A percentile compares a stretch with the other conserved stretches of the same genome.
phyloP scores from a whole-genome alignment of 306 rosid species.

The Inga oerstediana region DNA sequence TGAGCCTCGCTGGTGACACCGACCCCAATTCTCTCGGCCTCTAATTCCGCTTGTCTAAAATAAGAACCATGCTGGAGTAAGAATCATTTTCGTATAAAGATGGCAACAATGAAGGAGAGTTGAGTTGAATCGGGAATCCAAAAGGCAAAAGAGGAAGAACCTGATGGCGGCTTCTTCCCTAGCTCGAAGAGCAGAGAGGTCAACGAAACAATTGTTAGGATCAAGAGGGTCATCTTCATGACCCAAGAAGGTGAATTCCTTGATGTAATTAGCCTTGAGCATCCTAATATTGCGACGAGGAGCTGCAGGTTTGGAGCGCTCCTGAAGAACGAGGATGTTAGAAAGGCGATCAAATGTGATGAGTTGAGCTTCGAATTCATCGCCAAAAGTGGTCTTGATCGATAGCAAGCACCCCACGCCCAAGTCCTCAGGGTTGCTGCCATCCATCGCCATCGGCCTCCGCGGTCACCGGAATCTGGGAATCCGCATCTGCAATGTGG shows the following conservation, averaged over 20 bases:
- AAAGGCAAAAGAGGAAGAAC: slow-evolving; percentile 33
- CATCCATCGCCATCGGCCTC: slow-evolving; percentile 53
- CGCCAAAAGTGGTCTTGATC: slow-evolving; percentile 84
- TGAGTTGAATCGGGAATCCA: not conserved
- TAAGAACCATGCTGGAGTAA: not conserved
- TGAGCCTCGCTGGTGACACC: slow-evolving; percentile 93
- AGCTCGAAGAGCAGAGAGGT: slow-evolving; percentile 68
- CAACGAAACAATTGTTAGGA: slow-evolving; percentile 56
- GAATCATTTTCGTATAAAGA: not conserved
- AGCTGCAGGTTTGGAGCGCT: slow-evolving; percentile 60
- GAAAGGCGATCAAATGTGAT: slow-evolving; percentile 82
- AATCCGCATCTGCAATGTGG: not conserved
- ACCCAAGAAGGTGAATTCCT: slow-evolving; percentile 70
- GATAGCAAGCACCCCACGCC: slow-evolving; percentile 76
- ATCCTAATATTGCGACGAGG: slow-evolving; percentile 75
- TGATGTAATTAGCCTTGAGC: slow-evolving; percentile 73
- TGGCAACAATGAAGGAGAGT: not conserved
- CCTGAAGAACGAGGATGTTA: slow-evolving; percentile 88
- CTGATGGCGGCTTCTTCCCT: slow-evolving; percentile 78
- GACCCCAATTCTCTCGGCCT: slow-evolving; percentile 92
- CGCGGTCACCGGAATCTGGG: not conserved
- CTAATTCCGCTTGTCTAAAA: slow-evolving; percentile 84
- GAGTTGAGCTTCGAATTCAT: slow-evolving; percentile 84
- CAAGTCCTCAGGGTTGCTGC: slow-evolving; percentile 62
- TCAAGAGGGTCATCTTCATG: slow-evolving; percentile 83